A percentile compares a stretch with the other conserved stretches of the same genome.
Evolutionary conservation across 2,329 filamentous ascomycete species (phyloP).

Genomic region (Pestalotiopsis sp.): DNA sequence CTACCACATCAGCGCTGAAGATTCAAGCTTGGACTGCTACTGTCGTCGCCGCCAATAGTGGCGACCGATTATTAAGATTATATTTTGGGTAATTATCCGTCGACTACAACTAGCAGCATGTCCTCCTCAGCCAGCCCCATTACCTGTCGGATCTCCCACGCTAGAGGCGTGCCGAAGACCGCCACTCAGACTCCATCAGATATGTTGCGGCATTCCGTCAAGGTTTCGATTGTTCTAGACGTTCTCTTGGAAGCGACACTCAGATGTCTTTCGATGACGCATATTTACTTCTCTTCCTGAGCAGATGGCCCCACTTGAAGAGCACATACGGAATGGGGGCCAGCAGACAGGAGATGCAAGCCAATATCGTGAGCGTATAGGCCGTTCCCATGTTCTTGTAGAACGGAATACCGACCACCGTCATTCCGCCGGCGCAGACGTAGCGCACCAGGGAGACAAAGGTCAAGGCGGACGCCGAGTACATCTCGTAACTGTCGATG

Average conservation of each 20-base stretch:
- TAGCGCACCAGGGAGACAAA: conserved; percentile 36
- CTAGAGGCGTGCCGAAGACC: background rate
- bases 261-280: conserved; percentile 15
- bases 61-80: no score
- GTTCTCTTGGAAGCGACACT: background rate
- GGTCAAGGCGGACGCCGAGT: conserved; percentile 35
- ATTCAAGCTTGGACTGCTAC: no score
- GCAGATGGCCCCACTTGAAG: conserved; percentile 20
- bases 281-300: conserved; percentile 18
- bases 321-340: conserved; percentile 33
- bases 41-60: no score
- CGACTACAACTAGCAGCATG: background rate
- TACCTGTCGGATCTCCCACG: background rate
- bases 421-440: conserved; percentile 35
- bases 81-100: background rate
- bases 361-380: conserved; percentile 36
- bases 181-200: background rate
- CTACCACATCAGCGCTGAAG: no score
- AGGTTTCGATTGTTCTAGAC: background rate
- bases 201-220: background rate
- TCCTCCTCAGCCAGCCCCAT: background rate
- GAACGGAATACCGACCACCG: conserved; percentile 36
- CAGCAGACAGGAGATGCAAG: conserved; percentile 29
- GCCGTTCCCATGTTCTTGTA: conserved; percentile 36
- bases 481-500: conserved; percentile 38